Evolutionary conservation across 23 red algal genomes (phyloP).

Genomic region (Agarophyton chilense): DNA sequence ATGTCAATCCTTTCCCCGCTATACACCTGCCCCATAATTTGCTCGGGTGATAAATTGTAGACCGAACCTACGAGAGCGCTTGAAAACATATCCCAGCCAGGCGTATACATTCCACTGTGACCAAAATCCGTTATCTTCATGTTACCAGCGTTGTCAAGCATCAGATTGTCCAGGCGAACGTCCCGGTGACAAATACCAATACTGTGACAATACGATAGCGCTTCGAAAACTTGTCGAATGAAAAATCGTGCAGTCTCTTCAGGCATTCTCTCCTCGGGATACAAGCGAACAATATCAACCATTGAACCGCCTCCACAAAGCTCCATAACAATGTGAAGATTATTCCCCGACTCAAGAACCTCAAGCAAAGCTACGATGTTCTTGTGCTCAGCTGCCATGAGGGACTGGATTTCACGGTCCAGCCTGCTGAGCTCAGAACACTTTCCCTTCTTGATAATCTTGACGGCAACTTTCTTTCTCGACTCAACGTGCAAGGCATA

Average conservation of each 20-base stretch:
- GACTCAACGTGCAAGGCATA: slow-evolving; percentile 78
- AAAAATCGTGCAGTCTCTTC: slow-evolving; percentile 84
- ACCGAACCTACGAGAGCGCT: slow-evolving; percentile 90
- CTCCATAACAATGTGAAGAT: slow-evolving; percentile 93
- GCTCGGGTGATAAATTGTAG: slow-evolving; percentile 92
- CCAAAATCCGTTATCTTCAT: slow-evolving; percentile 98
- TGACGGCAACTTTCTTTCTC: slow-evolving; percentile 82
- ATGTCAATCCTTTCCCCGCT: slow-evolving; percentile 95
- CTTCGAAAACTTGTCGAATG: slow-evolving; percentile 87
- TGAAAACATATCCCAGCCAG: slow-evolving; percentile 95
- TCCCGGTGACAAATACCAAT: slow-evolving; percentile 94
- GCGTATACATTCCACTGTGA: slow-evolving; percentile 88
- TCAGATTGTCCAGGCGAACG: slow-evolving; percentile 93
- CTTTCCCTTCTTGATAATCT: slow-evolving; percentile 97
- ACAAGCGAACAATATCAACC: slow-evolving; percentile 83
- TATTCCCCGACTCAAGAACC: slow-evolving; percentile 86
- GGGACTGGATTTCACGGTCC: slow-evolving; percentile 93
- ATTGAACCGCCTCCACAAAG: slow-evolving; percentile 94
- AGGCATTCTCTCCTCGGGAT: slow-evolving; percentile 80
- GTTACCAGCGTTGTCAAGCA: slow-evolving; percentile 87
- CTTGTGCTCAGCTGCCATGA: slow-evolving; percentile 83
- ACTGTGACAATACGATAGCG: slow-evolving; percentile 83
- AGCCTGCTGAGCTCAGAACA: slow-evolving; percentile 87
- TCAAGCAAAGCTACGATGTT: slow-evolving; percentile 90
- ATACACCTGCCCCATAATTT: slow-evolving; percentile 85